These are phyloP conservation scores for Parachaetomium inaequale DNA, from an alignment of 495 filamentous ascomycete species.

Conservation along the genomic window DNA sequence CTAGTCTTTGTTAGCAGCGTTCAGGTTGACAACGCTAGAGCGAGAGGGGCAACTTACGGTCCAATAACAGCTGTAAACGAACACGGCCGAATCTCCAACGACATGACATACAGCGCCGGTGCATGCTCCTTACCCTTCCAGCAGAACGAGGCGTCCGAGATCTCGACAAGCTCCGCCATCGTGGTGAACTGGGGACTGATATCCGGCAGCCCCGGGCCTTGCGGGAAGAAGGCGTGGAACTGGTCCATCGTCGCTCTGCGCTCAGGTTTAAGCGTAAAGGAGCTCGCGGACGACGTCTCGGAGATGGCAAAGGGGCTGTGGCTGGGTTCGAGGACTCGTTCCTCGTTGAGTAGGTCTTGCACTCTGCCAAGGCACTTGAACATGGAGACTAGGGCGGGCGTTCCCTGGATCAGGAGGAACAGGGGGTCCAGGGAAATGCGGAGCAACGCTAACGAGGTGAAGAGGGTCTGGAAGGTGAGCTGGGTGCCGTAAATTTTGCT, in stretches of 20 bases:
- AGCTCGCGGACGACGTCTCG: conserved; percentile 5
- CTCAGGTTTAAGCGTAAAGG: neutral
- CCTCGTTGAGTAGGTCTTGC: conserved; percentile 10
- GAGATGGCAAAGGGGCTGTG: neutral
- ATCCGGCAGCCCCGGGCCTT: neutral
- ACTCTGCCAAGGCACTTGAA: conserved; percentile 14
- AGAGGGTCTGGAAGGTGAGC: conserved; percentile 14
- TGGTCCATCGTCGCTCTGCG: neutral
- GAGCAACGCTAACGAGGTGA: conserved; percentile 5
- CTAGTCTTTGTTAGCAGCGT: neutral
- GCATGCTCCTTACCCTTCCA: conserved; percentile 1
- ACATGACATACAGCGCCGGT: conserved; percentile 9
- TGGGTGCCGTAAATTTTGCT: conserved; percentile 11
- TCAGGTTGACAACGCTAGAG: neutral
- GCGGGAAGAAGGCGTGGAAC: neutral
- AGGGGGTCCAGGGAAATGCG: conserved; percentile 13
- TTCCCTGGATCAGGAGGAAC: conserved; percentile 13
- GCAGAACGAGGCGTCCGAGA: conserved; percentile 10
- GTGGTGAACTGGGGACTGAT: neutral
- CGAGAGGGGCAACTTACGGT: neutral
- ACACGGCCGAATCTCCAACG: neutral
- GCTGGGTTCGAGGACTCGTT: neutral
- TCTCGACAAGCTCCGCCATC: conserved; percentile 7
- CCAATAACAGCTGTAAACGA: conserved; percentile 15
- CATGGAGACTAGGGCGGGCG: conserved; percentile 13